Evolutionary conservation across 257 asterid species (phyloP), one percentile per base, ranked within the genome.

Genomic region (Ajuga chamaepitys): DNA sequence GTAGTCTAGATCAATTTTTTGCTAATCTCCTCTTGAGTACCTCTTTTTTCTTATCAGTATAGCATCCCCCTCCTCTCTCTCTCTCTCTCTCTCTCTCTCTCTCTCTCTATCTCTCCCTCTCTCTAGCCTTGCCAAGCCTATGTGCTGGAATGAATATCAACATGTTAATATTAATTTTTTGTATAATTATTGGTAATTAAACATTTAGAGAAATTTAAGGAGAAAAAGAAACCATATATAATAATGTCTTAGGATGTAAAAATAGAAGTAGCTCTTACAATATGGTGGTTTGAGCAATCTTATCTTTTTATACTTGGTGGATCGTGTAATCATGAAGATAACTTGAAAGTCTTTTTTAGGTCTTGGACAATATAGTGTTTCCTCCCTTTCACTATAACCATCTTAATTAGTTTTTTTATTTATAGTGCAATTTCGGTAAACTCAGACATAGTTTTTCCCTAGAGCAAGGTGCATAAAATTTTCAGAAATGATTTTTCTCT

Each of bases 301-400:
- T 26, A 40, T 70, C 9, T 42, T 67, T n/a, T n/a, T 44, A 16
- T 45, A 44, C 59, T 71, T 66, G 63, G 52, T 71, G 63, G 57
- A 67, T 32, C 62, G 41, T 71, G 72, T 82, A 72, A 59, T 69
- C 61, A 70, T 20, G 60, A 64, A 38, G 65, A 18, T 61, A 58
- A 2, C 16, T 56, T 56, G 62, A 30, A 75, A 62, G 52, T 55
- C 72, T 72, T 63, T 68, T 56, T 69, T 68, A 65, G 66, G 64
- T 61, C 53, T 72, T 66, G 66, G 80, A 64, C 73, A 80, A 30
- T 76, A 72, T 75, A 77, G 85, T 84, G 90, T 76, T 78, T 73
- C 78, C 78, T 82, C 80, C 85, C 82, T 82, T 63, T 74, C 80
- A 48, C 78, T 80, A 76, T 78, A 75, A 78, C 74, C 58, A 66